A percentile compares a stretch with the other conserved stretches of the same genome.
phyloP scores from a whole-genome alignment of 2,329 filamentous ascomycete species.

The Clarireedia hainanense region DNA sequence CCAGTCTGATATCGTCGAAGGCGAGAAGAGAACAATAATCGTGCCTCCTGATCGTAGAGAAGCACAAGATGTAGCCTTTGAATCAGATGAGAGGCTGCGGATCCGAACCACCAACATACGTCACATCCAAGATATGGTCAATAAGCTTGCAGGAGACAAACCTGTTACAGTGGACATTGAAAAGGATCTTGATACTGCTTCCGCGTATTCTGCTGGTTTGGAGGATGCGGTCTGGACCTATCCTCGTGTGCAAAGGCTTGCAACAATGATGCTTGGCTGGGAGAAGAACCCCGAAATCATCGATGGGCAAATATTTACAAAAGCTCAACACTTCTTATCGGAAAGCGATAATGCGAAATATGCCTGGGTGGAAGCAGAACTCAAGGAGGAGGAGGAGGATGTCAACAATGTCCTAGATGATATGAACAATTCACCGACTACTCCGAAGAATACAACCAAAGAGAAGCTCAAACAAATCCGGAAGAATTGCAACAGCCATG shows the following conservation, averaged over 20 bases:
- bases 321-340: conserved; percentile 35
- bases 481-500: conserved; percentile 62
- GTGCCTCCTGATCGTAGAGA: conserved; percentile 40
- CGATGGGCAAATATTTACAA: conserved; percentile 29
- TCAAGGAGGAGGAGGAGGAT: conserved; percentile 32
- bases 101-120: conserved; percentile 53
- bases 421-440: conserved; percentile 24
- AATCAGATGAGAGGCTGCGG: conserved; percentile 40
- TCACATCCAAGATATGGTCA: conserved; percentile 56
- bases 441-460: conserved; percentile 30
- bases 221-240: conserved; percentile 48
- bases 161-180: conserved; percentile 20
- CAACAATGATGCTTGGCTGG: conserved; percentile 41
- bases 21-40: conserved; percentile 44
- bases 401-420: conserved; percentile 21
- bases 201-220: conserved; percentile 32
- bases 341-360: conserved; percentile 41
- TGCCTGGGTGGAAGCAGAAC: conserved; percentile 34
- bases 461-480: conserved; percentile 40
- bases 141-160: conserved; percentile 23
- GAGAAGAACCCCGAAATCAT: conserved; percentile 22
- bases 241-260: conserved; percentile 53
- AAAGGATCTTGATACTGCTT: conserved; percentile 21
- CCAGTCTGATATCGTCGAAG: conserved; percentile 37
- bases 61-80: conserved; percentile 34